Evolutionary conservation across 768 basidiomycete genomes (phyloP), one percentile per base, ranked within the genome.

Genomic region (Suillus brevipes): DNA sequence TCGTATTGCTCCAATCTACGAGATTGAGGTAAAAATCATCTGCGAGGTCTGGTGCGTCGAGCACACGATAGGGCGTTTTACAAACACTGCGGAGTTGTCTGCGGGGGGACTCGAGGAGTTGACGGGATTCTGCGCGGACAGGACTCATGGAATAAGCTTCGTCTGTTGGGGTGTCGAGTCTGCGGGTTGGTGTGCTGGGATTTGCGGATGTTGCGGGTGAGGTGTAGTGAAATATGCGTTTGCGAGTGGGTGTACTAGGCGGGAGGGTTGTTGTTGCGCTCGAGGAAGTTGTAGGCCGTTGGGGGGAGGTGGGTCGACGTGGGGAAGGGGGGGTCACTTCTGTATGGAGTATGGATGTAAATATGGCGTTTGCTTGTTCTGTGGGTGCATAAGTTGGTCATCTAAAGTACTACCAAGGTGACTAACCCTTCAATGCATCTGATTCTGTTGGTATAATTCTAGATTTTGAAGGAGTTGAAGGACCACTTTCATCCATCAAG

Each of bases 21-120:
- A 99, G 84, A 73, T 99, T 99, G 67, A 99, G 89, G 73, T 99
- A 99, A 77, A 98, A 99, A 76, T 99, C 97, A 74, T 99, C 97
- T 36, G 95, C 94, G 14, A 99, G 87, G 63, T 99, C 96, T 0
- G 97, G 97, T 9, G 97, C 97, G 74, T 99, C 97, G 40, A 99
- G 85, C 1, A 98, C 97, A 64, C 97, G 88, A 80, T 97, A 99
- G 2, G 97, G 97, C 0, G 96, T 97, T 76, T 97, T 95, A 80
- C 90, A 90, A 2, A 98, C 91, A 64, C 83, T 89, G 52, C 97
- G 87, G 8, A 92, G 85, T 64, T 89, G 84, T 59, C 92, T 87
- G 36, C 92, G 84, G 0, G 96, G 95, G 62, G 89, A 92, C 67
- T 95, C 87, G 53, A 99, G 87, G 18, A 97, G 82, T 60, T 84